These are phyloP conservation scores for Aspergillus clavatus DNA, from an alignment of 2,329 filamentous ascomycete species.

Conservation along the genomic window DNA sequence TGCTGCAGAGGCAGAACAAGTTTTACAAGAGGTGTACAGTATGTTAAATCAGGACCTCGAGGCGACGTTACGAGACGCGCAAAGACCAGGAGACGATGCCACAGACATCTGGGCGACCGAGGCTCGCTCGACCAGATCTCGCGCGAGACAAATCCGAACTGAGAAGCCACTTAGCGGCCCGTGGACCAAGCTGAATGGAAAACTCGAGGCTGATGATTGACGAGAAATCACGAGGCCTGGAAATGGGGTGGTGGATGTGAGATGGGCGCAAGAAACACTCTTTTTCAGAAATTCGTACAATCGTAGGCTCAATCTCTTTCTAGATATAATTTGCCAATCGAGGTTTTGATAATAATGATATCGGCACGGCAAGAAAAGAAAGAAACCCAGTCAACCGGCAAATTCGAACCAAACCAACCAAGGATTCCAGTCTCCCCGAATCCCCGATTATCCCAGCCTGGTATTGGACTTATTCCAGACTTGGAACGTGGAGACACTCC, in stretches of 20 bases:
- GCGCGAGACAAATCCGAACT: constrained; percentile 12
- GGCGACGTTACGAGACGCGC: constrained; percentile 16
- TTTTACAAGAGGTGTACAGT: constrained; percentile 29
- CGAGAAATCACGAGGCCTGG: too few species aligned
- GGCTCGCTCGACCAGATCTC: constrained; percentile 20
- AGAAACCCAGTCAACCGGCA: background rate
- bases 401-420: too few species aligned
- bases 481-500: constrained; percentile 1
- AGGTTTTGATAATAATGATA: constrained; percentile 1
- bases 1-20: constrained; percentile 24
- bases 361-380: background rate
- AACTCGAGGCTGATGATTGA: constrained; percentile 24
- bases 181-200: constrained; percentile 36
- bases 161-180: constrained; percentile 30
- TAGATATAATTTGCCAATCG: constrained; percentile 1
- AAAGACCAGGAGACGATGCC: constrained; percentile 13
- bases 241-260: too few species aligned
- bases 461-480: background rate
- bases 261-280: too few species aligned
- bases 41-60: constrained; percentile 33
- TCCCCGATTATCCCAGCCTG: too few species aligned
- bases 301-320: background rate
- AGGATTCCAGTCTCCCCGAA: too few species aligned
- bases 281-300: too few species aligned
- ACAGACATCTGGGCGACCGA: constrained; percentile 32